Evolutionary conservation across 1,284 basidiomycete species (phyloP), one percentile per base, ranked within the genome.

Genomic region (Papiliotrema nemorosa): DNA sequence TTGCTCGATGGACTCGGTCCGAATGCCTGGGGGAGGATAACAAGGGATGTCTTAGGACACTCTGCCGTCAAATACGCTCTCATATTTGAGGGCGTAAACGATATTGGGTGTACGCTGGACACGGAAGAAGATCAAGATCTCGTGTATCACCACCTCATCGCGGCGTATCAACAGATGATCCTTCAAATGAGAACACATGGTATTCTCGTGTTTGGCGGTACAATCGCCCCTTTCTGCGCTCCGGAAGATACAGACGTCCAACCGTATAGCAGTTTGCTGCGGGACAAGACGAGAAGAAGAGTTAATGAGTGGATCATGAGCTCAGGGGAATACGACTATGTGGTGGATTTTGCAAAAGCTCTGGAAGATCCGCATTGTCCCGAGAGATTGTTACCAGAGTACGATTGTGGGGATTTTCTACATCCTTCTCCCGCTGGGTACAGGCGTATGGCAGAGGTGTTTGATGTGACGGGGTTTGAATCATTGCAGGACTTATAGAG

Each of bases 31-130:
- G 72, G 76, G 13, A 77, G 79, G 20, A 76, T 80, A 63, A 78
- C 80, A 54, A 72, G 79, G 3, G 80, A 81, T 62, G 79, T 80
- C 29, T 72, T 81, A 43, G 54, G 77, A 3, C 79, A 79, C 31
- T 67, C 77, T 13, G 75, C 75, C 22, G 74, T 78, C 27, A 65
- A 64, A 34, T 79, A 72, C 64, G 76, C 71, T 24, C 78, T 81
- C 72, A 75, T 80, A 58, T 81, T 80, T 60, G 79, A 80, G 58
- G 80, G 80, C 47, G 77, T 80, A 36, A 81, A 80, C 72, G 79
- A 80, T 69, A 79, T 80, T 48, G 79, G 79, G 5, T 70, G 67
- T 3, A 76, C 76, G 1, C 59, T 55, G 7, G 59, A 77, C 25
- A 72, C 70, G n/a, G 46, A 59, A 1, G 66, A 59, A 16, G 69